phyloP scores from a whole-genome alignment of 306 rosid species.

The Gastrolobium villosum region DNA sequence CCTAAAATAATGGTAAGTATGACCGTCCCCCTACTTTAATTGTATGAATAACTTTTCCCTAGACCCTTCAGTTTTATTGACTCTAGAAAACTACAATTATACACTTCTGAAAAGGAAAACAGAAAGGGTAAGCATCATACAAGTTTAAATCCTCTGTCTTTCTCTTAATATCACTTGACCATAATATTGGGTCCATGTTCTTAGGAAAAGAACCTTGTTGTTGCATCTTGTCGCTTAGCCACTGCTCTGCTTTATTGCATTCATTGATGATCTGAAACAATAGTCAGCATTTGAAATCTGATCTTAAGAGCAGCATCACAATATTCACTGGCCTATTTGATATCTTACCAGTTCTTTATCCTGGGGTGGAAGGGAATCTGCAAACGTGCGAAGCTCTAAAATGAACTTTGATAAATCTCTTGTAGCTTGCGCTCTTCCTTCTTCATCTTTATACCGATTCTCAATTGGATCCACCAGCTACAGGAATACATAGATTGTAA shows the following conservation, averaged over 20 bases:
- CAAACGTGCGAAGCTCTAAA: conserved; percentile 18
- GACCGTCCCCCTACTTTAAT: background rate
- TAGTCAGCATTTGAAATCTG: conserved; percentile 33
- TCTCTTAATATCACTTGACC: conserved; percentile 70
- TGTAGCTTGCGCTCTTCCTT: conserved; percentile 72
- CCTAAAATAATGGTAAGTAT: no score
- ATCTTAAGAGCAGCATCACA: conserved; percentile 43
- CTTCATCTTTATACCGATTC: conserved; percentile 84
- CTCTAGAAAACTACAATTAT: background rate
- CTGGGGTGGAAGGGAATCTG: conserved; percentile 49
- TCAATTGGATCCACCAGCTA: conserved; percentile 94
- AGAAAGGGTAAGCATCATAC: conserved; percentile 59
- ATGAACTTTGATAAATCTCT: conserved; percentile 42
- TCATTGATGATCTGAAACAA: conserved; percentile 65
- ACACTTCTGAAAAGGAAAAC: conserved; percentile 24
- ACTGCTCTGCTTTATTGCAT: conserved; percentile 73
- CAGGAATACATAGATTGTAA: conserved; percentile 44
- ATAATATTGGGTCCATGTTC: conserved; percentile 65
- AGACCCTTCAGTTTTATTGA: background rate
- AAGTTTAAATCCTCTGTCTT: conserved; percentile 63
- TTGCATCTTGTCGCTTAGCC: conserved; percentile 77
- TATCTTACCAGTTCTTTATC: conserved; percentile 52
- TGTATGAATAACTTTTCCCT: conserved; percentile 4
- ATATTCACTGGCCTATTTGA: conserved; percentile 15
- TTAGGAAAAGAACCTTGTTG: conserved; percentile 75